A percentile compares a stretch with the other conserved stretches of the same genome.
These are phyloP conservation scores for Aspergillus steynii DNA, from an alignment of 495 filamentous ascomycete species.

Conservation along the genomic window DNA sequence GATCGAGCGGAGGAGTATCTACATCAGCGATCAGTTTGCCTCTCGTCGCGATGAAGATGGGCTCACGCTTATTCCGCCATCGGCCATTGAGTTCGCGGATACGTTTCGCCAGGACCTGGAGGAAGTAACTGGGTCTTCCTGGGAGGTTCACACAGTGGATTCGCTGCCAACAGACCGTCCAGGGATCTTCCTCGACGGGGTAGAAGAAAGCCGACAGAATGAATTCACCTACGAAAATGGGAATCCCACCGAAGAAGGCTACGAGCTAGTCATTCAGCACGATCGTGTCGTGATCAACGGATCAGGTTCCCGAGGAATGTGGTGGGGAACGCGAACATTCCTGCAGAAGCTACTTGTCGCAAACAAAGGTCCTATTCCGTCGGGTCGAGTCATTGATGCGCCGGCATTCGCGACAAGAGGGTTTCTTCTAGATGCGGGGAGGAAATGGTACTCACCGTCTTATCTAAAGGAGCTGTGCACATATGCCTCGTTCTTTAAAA, in stretches of 20 bases:
- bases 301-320: conserved; percentile 52
- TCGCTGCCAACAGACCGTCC: conserved; percentile 22
- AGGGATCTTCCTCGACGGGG: conserved; percentile 37
- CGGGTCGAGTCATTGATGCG: conserved; percentile 38
- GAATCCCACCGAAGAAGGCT: conserved; percentile 47
- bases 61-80: conserved; percentile 55
- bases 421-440: conserved; percentile 55
- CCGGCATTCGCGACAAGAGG: conserved; percentile 52
- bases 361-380: conserved; percentile 25
- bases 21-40: conserved; percentile 23
- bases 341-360: conserved; percentile 45
- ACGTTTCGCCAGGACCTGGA: conserved; percentile 48
- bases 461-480: conserved; percentile 59
- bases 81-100: conserved; percentile 47
- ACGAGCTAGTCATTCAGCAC: conserved; percentile 35
- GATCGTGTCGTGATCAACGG: conserved; percentile 41
- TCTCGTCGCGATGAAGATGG: conserved; percentile 34
- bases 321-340: conserved; percentile 56
- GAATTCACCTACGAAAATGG: conserved; percentile 50
- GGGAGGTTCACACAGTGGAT: conserved; percentile 27
- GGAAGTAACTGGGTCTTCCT: conserved; percentile 31
- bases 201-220: background rate
- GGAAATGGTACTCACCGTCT: conserved; percentile 55
- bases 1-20: conserved; percentile 21
- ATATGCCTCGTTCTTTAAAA: conserved; percentile 57